Conservation (phyloP, 257 asterid genomes). For the Primulina tabacum region DNA sequence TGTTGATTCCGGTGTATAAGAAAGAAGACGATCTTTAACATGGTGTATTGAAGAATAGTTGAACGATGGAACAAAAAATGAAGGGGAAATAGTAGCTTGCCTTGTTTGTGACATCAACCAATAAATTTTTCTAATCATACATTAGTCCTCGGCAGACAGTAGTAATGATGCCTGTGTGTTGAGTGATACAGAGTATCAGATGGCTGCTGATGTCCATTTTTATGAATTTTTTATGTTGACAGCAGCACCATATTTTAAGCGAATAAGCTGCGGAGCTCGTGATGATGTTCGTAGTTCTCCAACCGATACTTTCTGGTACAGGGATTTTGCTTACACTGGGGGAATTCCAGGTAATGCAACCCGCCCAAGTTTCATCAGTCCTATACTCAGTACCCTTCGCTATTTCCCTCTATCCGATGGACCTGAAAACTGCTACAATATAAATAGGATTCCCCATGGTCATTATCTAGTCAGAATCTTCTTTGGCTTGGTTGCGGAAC, state of each 20-base stretch:
- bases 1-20: too few relatives aligned
- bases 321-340: constrained; percentile 91
- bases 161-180: background rate
- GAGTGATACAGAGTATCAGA: background rate
- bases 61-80: background rate
- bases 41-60: background rate
- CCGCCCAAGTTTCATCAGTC: constrained; percentile 69
- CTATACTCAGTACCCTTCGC: constrained; percentile 63
- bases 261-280: constrained; percentile 97
- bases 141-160: background rate
- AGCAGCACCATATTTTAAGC: constrained; percentile 76
- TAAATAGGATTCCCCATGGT: constrained; percentile 77
- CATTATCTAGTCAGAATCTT: constrained; percentile 77
- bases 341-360: constrained; percentile 79
- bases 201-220: constrained; percentile 9
- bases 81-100: background rate
- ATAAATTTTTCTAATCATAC: background rate
- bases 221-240: constrained; percentile 6
- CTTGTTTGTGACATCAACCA: constrained; percentile 1
- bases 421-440: constrained; percentile 89
- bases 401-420: constrained; percentile 85
- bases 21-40: too few relatives aligned
- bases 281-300: constrained; percentile 59
- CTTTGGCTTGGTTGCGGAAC: constrained; percentile 66
- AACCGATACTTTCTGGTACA: constrained; percentile 74